Evolutionary conservation across 2,329 filamentous ascomycete genomes (phyloP).

Genomic region (Trichoderma harzianum): DNA sequence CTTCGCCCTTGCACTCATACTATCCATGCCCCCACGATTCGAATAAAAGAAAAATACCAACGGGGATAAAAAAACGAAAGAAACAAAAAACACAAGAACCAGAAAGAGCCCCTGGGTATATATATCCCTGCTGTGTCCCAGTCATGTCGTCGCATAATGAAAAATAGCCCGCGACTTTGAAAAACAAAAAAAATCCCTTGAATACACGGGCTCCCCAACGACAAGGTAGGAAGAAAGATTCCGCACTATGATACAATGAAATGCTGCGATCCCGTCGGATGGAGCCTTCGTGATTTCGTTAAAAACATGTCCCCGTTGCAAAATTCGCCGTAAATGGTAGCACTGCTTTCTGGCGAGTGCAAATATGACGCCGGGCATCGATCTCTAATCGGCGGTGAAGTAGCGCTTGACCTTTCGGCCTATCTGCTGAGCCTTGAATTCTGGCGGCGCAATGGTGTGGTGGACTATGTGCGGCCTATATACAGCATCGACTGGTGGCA

Average conservation of each 20-base stretch:
- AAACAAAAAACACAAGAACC: neutral
- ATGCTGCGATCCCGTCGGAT: slow-evolving; percentile 14
- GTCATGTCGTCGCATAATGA: slow-evolving; percentile 9
- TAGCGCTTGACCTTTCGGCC: slow-evolving; percentile 67
- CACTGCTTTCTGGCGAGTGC: neutral
- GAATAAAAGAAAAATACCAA: neutral
- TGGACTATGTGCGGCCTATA: slow-evolving; percentile 93
- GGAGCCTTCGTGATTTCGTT: slow-evolving; percentile 15
- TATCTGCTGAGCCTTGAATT: slow-evolving; percentile 66
- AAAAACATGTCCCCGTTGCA: neutral
- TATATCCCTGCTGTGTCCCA: slow-evolving; percentile 16
- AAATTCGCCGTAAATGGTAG: neutral
- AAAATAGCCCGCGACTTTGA: slow-evolving; percentile 5
- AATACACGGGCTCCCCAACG: neutral
- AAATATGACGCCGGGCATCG: neutral
- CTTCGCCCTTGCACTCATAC: neutral
- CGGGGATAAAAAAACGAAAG: neutral
- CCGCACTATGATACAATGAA: slow-evolving; percentile 16
- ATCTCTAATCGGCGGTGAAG: slow-evolving; percentile 60
- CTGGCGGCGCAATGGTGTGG: slow-evolving; percentile 69
- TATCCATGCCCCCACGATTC: neutral
- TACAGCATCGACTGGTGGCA: slow-evolving; percentile 84
- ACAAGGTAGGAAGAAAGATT: neutral
- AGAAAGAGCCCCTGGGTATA: slow-evolving; percentile 19
- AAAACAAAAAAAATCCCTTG: slow-evolving; percentile 4